These are phyloP conservation scores for Salix caprea DNA, from an alignment of 345 rosid genomes.

Conservation along the genomic window DNA sequence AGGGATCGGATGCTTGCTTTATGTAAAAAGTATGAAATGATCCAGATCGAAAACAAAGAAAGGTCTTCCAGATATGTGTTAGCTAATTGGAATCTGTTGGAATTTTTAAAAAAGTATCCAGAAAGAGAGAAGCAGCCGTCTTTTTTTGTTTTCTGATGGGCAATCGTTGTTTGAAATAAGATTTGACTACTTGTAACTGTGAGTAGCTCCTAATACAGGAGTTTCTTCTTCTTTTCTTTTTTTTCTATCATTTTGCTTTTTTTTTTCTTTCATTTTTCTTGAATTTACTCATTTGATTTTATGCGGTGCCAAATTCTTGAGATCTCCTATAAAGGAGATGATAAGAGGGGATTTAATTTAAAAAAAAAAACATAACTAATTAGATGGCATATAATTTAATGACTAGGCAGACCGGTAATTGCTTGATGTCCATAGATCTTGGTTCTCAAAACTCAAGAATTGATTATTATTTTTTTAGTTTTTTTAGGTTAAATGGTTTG, in stretches of 20 bases:
- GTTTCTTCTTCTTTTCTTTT: too few relatives aligned
- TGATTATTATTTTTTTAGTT: too few relatives aligned
- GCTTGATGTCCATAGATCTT: not conserved
- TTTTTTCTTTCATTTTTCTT: too few relatives aligned
- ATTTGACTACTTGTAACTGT: not conserved
- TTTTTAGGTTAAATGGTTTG: not conserved
- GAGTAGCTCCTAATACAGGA: too few relatives aligned
- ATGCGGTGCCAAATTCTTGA: not conserved
- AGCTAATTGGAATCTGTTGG: conserved; percentile 6
- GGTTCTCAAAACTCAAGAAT: not conserved
- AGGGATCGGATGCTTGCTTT: conserved; percentile 39
- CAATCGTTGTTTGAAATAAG: conserved; percentile 1
- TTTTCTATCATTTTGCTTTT: too few relatives aligned
- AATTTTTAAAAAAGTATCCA: not conserved
- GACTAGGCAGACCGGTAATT: not conserved
- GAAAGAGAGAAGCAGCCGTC: not conserved
- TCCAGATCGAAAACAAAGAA: conserved; percentile 8
- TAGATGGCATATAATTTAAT: too few relatives aligned
- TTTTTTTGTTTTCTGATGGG: conserved; percentile 1
- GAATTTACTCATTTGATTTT: not conserved
- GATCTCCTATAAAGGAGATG: too few relatives aligned
- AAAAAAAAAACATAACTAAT: too few relatives aligned
- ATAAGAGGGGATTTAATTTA: too few relatives aligned
- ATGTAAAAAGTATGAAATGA: conserved; percentile 17
- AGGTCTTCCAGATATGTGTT: not conserved